Evolutionary conservation across 441 rosid species (phyloP).

Genomic region (Cnidoscolus chayamansa): DNA sequence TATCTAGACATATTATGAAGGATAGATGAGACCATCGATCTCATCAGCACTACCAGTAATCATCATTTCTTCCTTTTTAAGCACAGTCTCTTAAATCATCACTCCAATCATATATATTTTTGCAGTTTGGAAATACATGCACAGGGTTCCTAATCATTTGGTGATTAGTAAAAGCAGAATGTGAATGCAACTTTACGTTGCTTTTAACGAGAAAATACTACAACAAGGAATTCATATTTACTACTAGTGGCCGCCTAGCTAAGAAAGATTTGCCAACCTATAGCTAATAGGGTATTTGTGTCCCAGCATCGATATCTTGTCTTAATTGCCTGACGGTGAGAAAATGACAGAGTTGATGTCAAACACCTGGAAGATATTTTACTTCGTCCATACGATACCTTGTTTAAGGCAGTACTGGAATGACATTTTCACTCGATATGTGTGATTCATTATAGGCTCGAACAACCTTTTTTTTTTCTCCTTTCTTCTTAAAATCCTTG

Average conservation of each 20-base stretch:
- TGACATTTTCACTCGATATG: not conserved
- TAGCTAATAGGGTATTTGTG: not conserved
- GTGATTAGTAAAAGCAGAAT: too few relatives aligned
- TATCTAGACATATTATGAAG: not conserved
- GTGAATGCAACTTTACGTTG: too few relatives aligned
- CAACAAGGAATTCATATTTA: too few relatives aligned
- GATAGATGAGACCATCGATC: not conserved
- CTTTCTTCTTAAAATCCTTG: not conserved
- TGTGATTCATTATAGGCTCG: not conserved
- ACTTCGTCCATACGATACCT: conserved; percentile 27
- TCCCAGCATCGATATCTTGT: conserved; percentile 7
- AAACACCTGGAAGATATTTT: conserved; percentile 3
- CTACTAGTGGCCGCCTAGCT: too few relatives aligned
- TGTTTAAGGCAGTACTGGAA: not conserved
- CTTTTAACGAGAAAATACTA: too few relatives aligned
- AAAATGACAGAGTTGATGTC: not conserved
- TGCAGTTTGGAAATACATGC: too few relatives aligned
- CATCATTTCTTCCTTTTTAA: conserved; percentile 21
- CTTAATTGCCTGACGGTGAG: conserved; percentile 7
- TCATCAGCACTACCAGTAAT: not conserved
- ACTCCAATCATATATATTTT: conserved; percentile 24
- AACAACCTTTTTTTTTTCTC: not conserved
- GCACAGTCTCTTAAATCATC: conserved; percentile 18
- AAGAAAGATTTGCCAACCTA: too few relatives aligned
- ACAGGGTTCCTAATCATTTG: too few relatives aligned